phyloP scores from a whole-genome alignment of 1,284 basidiomycete genomes.

The Fomes fomentarius region DNA sequence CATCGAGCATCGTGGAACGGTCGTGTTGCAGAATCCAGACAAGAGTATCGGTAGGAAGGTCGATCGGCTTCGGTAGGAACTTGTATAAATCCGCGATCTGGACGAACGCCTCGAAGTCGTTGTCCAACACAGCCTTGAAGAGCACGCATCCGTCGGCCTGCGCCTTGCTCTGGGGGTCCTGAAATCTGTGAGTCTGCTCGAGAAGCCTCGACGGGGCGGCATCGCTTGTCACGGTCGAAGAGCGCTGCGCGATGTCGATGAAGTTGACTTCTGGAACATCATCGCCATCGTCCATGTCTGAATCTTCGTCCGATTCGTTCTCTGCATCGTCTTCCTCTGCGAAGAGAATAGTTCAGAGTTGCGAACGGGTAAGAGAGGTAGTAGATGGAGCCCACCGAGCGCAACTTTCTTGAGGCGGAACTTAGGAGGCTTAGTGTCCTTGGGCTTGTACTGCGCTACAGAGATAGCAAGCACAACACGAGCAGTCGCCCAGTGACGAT shows the following conservation, averaged over 20 bases:
- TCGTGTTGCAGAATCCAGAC: slow-evolving; percentile 40
- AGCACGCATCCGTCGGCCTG: slow-evolving; percentile 25
- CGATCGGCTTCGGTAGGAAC: slow-evolving; percentile 24
- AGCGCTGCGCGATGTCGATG: slow-evolving; percentile 51
- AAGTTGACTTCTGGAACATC: slow-evolving; percentile 48
- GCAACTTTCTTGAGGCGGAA: slow-evolving; percentile 38
- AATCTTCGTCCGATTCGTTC: slow-evolving; percentile 38
- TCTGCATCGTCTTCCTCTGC: slow-evolving; percentile 8
- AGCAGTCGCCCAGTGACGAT: slow-evolving; percentile 56
- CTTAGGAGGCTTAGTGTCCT: slow-evolving; percentile 34
- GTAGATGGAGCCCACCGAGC: slow-evolving; percentile 35
- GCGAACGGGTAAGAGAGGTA: not conserved
- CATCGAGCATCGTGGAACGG: slow-evolving; percentile 52
- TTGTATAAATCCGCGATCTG: slow-evolving; percentile 48
- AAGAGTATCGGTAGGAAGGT: slow-evolving; percentile 23
- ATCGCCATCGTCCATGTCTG: slow-evolving; percentile 39
- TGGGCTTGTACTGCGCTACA: slow-evolving; percentile 50
- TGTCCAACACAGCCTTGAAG: slow-evolving; percentile 40
- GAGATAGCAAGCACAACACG: slow-evolving; percentile 56
- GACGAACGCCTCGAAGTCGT: slow-evolving; percentile 55
- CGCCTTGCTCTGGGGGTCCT: slow-evolving; percentile 14
- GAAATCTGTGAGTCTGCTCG: slow-evolving; percentile 16
- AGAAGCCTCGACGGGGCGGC: slow-evolving; percentile 43
- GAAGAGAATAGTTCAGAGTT: not conserved
- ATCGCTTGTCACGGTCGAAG: slow-evolving; percentile 44